Evolutionary conservation across 768 basidiomycete genomes (phyloP).

Genomic region (Kwoniella pini): DNA sequence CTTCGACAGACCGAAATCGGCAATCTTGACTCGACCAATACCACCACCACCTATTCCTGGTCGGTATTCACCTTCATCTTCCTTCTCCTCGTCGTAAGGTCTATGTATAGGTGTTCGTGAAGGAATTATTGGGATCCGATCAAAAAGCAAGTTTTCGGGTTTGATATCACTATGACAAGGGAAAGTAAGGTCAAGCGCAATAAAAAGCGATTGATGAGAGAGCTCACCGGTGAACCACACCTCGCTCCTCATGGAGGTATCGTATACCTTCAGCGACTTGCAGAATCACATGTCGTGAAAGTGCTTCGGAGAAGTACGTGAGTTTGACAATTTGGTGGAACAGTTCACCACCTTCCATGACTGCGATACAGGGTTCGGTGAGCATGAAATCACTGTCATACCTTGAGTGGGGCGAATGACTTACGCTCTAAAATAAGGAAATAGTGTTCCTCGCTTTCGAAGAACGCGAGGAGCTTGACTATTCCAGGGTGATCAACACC

Average conservation of each 20-base stretch:
- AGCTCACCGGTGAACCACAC: slow-evolving; percentile 84
- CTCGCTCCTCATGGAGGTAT: slow-evolving; percentile 94
- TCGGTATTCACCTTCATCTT: slow-evolving; percentile 95
- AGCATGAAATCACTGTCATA: neutral
- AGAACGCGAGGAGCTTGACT: slow-evolving; percentile 87
- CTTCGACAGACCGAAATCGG: slow-evolving; percentile 96
- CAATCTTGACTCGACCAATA: slow-evolving; percentile 96
- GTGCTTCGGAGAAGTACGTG: slow-evolving; percentile 96
- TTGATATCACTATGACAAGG: slow-evolving; percentile 80
- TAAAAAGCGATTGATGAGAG: neutral
- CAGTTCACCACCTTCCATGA: slow-evolving; percentile 96
- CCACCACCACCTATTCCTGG: slow-evolving; percentile 92
- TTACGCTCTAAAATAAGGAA: slow-evolving; percentile 88
- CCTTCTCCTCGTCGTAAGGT: slow-evolving; percentile 97
- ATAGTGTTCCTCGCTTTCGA: slow-evolving; percentile 88
- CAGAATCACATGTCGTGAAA: slow-evolving; percentile 94
- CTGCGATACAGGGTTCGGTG: slow-evolving; percentile 55
- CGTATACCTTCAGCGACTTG: slow-evolving; percentile 88
- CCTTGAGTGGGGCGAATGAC: slow-evolving; percentile 53
- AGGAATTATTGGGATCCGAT: slow-evolving; percentile 85
- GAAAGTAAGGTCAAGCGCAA: neutral
- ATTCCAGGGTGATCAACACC: slow-evolving; percentile 88
- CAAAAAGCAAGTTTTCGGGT: slow-evolving; percentile 94
- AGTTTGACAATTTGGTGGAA: slow-evolving; percentile 80
- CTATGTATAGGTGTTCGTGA: slow-evolving; percentile 72